Evolutionary conservation across 495 filamentous ascomycete species (phyloP).

Genomic region (Schizothecium vesticola): DNA sequence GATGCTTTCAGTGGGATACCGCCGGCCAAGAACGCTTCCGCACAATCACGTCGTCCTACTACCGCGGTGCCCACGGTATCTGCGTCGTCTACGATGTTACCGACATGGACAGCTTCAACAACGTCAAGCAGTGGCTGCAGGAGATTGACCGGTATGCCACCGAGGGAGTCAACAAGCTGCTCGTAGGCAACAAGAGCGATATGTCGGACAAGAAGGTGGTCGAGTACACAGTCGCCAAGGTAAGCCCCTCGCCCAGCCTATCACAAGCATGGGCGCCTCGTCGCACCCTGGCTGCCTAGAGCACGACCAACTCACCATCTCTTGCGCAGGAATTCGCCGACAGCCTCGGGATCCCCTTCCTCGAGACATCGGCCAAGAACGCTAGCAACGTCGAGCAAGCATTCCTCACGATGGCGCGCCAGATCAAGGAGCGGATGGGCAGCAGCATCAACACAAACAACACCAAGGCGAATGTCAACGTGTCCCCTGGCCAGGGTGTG

Average conservation of each 20-base stretch:
- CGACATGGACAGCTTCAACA: conserved; percentile 99
- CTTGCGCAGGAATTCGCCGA: conserved; percentile 86
- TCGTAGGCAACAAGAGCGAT: conserved; percentile 99
- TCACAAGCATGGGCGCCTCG: neutral
- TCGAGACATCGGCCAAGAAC: conserved; percentile 99
- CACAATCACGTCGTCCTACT: conserved; percentile 99
- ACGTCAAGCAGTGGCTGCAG: conserved; percentile 99
- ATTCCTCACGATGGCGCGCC: conserved; percentile 98
- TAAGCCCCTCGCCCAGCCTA: conserved; percentile 31
- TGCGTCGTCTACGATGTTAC: conserved; percentile 99
- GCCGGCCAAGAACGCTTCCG: conserved; percentile 99
- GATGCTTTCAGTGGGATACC: conserved; percentile 78
- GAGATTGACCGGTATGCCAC: conserved; percentile 99
- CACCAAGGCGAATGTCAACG: conserved; percentile 96
- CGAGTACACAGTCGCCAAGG: conserved; percentile 98
- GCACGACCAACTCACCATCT: neutral
- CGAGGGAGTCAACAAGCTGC: conserved; percentile 97
- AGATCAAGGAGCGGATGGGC: conserved; percentile 99
- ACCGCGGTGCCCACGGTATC: conserved; percentile 95
- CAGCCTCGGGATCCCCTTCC: conserved; percentile 97
- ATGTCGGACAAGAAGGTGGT: conserved; percentile 99
- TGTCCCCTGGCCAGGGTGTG: conserved; percentile 89
- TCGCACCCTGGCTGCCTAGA: neutral
- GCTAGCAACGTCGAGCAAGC: conserved; percentile 99
- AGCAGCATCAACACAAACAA: conserved; percentile 89